These are phyloP conservation scores for Cupressus sempervirens DNA, from an alignment of 75 land plant genomes.

Conservation along the genomic window DNA sequence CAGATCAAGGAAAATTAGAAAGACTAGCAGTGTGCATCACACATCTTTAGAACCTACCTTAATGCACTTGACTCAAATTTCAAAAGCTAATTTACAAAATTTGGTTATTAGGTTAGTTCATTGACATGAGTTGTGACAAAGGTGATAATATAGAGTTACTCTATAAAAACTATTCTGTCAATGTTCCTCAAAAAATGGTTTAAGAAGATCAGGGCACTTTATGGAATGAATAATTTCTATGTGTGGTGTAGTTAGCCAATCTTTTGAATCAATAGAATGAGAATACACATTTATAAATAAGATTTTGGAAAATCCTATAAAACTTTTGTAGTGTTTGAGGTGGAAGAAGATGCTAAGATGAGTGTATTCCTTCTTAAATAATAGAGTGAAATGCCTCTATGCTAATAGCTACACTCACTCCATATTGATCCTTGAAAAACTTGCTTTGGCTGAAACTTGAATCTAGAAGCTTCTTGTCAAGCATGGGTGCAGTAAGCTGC, in stretches of 20 bases:
- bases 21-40: not conserved
- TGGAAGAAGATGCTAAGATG: not conserved
- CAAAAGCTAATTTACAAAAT: not conserved
- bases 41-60: not conserved
- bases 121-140: not conserved
- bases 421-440: not conserved
- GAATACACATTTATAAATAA: not conserved
- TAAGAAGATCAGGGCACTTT: not conserved
- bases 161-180: not conserved
- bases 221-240: not conserved
- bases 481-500: no score
- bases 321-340: not conserved
- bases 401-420: not conserved
- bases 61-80: not conserved
- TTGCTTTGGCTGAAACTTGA: no score
- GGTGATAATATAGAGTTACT: not conserved
- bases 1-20: no score
- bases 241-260: not conserved
- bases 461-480: no score
- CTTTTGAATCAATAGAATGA: not conserved
- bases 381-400: not conserved
- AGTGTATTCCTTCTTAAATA: not conserved
- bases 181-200: not conserved
- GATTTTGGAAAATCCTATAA: not conserved
- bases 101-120: not conserved